These are phyloP conservation scores for Paspalum vaginatum DNA, from an alignment of 176 grass and related monocot genomes.

Conservation along the genomic window DNA sequence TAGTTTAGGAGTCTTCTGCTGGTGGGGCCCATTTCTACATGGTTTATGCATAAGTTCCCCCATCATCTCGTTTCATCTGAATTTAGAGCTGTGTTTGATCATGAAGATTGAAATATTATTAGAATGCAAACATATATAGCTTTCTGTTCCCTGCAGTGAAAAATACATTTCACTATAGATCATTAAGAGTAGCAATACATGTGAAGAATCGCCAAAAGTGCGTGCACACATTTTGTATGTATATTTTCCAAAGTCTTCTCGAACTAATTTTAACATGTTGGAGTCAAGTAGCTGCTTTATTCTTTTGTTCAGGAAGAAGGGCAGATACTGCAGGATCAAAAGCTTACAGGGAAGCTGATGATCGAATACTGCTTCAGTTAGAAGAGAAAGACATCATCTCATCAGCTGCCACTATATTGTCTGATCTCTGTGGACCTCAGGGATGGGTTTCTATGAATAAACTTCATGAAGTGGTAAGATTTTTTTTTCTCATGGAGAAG, in stretches of 20 bases:
- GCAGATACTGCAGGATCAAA: constrained; percentile 43
- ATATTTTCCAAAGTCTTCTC: constrained; percentile 1
- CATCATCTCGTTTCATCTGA: neutral
- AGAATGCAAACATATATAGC: neutral
- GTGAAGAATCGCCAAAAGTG: neutral
- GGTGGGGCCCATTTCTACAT: neutral
- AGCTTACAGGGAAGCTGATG: constrained; percentile 68
- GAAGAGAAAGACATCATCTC: constrained; percentile 95
- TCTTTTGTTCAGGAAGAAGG: constrained; percentile 49
- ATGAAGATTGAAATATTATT: neutral
- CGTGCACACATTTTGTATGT: neutral
- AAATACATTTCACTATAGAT: neutral
- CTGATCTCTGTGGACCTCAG: constrained; percentile 68
- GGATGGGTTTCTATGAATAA: constrained; percentile 71
- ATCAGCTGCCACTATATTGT: constrained; percentile 65
- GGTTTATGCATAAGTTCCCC: neutral
- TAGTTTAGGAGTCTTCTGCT: neutral
- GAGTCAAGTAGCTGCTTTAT: constrained; percentile 4
- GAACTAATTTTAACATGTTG: constrained; percentile 15
- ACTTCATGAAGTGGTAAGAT: constrained; percentile 77
- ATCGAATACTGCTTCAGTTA: constrained; percentile 69
- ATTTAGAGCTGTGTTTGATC: neutral
- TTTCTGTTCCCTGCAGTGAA: neutral
- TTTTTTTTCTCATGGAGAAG: neutral
- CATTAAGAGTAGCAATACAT: neutral